Conservation (phyloP, 1,284 basidiomycete genomes). For the Hemileia vastatrix region DNA sequence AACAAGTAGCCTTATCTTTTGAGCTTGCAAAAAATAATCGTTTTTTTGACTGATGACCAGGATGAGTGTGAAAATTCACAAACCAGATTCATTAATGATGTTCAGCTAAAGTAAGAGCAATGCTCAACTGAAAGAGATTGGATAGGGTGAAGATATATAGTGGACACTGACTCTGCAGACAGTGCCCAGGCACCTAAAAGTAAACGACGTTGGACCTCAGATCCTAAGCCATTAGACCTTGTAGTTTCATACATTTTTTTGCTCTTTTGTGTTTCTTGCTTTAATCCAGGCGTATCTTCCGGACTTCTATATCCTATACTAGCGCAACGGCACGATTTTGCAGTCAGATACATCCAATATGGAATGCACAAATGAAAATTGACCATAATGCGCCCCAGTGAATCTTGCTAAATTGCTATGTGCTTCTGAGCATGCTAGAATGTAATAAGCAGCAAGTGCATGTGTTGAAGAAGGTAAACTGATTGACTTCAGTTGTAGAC, state of each 20-base stretch:
- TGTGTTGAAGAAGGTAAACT: slow-evolving; percentile 68
- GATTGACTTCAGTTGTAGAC: slow-evolving; percentile 63
- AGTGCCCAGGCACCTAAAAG: slow-evolving; percentile 87
- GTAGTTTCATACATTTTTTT: slow-evolving; percentile 38
- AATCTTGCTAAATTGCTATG: slow-evolving; percentile 85
- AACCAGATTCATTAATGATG: no score
- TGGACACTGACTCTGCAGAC: slow-evolving; percentile 77
- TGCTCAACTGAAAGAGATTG: not conserved
- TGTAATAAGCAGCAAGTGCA: slow-evolving; percentile 87
- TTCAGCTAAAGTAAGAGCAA: no score
- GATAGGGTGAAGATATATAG: not conserved
- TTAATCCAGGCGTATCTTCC: no score
- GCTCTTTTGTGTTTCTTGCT: slow-evolving; percentile 1
- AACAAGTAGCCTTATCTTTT: slow-evolving; percentile 63
- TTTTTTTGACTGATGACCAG: slow-evolving; percentile 64
- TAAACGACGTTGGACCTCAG: slow-evolving; percentile 76
- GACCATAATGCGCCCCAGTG: slow-evolving; percentile 62
- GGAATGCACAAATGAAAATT: no score
- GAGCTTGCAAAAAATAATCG: slow-evolving; percentile 90
- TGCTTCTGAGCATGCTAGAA: slow-evolving; percentile 85
- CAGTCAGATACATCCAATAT: no score
- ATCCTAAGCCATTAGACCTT: slow-evolving; percentile 60
- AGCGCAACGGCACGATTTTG: no score
- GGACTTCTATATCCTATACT: no score
- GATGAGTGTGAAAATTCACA: no score